A percentile compares a stretch with the other conserved stretches of the same genome.
Evolutionary conservation across 78 protist species (phyloP).

Genomic region (Anaeramoeba flamelloides): DNA sequence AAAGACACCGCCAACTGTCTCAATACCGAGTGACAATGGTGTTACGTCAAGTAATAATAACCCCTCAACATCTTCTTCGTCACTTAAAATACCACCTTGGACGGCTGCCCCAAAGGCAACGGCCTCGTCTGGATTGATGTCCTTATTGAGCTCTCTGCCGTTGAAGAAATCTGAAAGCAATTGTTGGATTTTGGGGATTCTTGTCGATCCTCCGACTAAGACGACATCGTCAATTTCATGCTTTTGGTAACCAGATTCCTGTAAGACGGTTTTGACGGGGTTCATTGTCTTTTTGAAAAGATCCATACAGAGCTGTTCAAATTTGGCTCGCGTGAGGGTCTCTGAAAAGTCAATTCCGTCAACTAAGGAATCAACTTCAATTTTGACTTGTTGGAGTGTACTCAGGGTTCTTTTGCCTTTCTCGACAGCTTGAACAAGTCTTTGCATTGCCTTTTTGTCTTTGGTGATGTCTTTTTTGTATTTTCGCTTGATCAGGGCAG

Average conservation of each 20-base stretch:
- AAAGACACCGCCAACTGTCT: slow-evolving; percentile 90
- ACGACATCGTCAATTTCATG: slow-evolving; percentile 63
- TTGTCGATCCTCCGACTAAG: slow-evolving; percentile 82
- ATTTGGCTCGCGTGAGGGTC: slow-evolving; percentile 75
- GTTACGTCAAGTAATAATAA: slow-evolving; percentile 81
- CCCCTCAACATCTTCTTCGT: slow-evolving; percentile 27
- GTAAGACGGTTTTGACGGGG: slow-evolving; percentile 35
- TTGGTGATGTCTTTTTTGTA: no score
- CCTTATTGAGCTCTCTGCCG: slow-evolving; percentile 89
- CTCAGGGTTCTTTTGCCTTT: no score
- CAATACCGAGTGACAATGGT: slow-evolving; percentile 91
- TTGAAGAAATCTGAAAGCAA: slow-evolving; percentile 75
- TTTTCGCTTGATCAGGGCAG: no score
- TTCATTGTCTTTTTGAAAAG: slow-evolving; percentile 45
- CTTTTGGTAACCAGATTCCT: slow-evolving; percentile 63
- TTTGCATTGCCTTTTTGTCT: no score
- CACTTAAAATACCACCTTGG: no score
- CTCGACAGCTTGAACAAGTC: no score
- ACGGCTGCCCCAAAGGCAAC: slow-evolving; percentile 97
- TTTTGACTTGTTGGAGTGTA: no score
- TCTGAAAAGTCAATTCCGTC: no score
- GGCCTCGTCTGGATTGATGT: slow-evolving; percentile 98
- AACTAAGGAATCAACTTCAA: no score
- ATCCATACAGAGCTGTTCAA: slow-evolving; percentile 63
- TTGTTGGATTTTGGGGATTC: no score